Evolutionary conservation across 2,329 filamentous ascomycete genomes (phyloP), one percentile per base, ranked within the genome.

Genomic region (Sporothrix brasiliensis): DNA sequence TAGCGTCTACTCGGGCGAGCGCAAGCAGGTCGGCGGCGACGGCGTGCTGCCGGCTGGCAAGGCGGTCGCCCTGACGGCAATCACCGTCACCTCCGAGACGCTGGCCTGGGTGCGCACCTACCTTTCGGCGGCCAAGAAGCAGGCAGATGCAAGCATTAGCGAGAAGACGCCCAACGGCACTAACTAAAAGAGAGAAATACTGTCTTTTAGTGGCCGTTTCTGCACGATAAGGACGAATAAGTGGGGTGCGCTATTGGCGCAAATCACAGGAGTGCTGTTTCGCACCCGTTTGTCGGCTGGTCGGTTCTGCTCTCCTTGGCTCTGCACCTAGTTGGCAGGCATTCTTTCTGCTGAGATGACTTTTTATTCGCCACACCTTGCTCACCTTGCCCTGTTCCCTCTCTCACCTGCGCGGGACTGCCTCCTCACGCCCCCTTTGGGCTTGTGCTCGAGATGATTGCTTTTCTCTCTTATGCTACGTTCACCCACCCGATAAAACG

Each of bases 41-140:
- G 88, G 88, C 60, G 77, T 90, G 49, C 81, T 92, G n/a, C 86
- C 88, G 3, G 86, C 86, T 72, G 86, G 89, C 76, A 93, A 91
- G 84, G 92, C 92, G 13, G 81, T 88, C 16, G 82, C 93, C 74
- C 87, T 86, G 67, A 92, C 91, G 16, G 85, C 86, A 30, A 82
- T 93, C 65, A 84, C 92, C 65, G 83, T 93, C 66, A 87, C 87
- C 65, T 86, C 85, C 74, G 89, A 93, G 79, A 86, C 87, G 1
- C 79, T 92, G 68, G 81, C 81, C 69, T 91, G 86, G 84, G 76
- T 91, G 73, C 85, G 85, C 77, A 82, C 82, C 68, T 85, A 88
- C 75, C 77, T 92, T 65, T 82, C 85, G 72, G 80, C 82, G 74
- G 88, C 89, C 83, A 91, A 91, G 82, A 81, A 85, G 34, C 84